Conservation (phyloP, 257 asterid genomes). For the Forsythia viridissima region DNA sequence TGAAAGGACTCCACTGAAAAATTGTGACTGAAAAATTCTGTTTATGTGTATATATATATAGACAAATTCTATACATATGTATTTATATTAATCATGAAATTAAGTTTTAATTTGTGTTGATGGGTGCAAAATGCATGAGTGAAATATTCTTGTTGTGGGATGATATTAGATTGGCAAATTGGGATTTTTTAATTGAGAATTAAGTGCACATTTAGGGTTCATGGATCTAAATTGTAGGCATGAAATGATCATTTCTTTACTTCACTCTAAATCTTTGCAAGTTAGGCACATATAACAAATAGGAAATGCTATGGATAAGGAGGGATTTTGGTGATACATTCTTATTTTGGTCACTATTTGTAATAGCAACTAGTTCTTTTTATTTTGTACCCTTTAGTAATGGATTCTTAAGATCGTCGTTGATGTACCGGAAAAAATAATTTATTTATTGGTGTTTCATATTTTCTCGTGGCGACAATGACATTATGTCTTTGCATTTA, state of each 20-base stretch:
- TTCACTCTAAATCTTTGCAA: constrained; percentile 8
- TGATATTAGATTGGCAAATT: constrained; percentile 14
- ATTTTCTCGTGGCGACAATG: no score
- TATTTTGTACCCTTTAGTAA: no score
- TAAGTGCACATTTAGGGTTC: constrained; percentile 17
- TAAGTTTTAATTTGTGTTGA: neutral
- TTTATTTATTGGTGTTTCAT: no score
- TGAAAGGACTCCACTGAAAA: neutral
- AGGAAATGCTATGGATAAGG: neutral
- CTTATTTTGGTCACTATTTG: no score
- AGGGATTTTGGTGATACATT: no score
- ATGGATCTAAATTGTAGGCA: constrained; percentile 31
- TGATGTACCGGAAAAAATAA: no score
- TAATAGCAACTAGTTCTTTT: no score
- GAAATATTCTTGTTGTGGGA: neutral
- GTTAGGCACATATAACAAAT: neutral
- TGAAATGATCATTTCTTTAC: constrained; percentile 28
- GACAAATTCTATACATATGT: no score
- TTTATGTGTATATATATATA: no score
- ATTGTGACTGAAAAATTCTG: no score
- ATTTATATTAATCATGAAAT: neutral
- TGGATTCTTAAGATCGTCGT: no score
- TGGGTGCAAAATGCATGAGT: constrained; percentile 24
- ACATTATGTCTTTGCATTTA: no score
- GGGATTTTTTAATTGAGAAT: neutral